phyloP scores from a whole-genome alignment of 805 yeast genomes.

The Wickerhamiella sergipiensis region DNA sequence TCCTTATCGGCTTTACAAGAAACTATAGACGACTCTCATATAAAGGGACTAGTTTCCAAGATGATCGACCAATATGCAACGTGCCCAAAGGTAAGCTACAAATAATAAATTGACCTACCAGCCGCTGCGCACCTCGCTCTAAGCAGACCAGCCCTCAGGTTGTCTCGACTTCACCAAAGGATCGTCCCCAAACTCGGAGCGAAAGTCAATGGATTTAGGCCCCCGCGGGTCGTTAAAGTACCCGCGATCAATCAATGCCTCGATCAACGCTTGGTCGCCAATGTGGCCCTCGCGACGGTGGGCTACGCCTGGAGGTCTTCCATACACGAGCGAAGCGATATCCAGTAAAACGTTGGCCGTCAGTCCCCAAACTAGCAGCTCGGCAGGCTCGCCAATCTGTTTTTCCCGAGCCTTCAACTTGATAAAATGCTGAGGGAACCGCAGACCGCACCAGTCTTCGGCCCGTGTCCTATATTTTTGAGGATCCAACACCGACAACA shows the following conservation, averaged over 20 bases:
- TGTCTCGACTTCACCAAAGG: not conserved
- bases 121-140: no score
- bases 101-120: no score
- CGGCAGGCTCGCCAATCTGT: slow-evolving; percentile 20
- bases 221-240: not conserved
- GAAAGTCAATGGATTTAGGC: not conserved
- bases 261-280: slow-evolving; percentile 22
- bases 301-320: slow-evolving; percentile 22
- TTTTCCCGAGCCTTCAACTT: slow-evolving; percentile 17
- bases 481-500: slow-evolving; percentile 16
- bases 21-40: no score
- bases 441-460: slow-evolving; percentile 24
- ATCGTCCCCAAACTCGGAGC: not conserved
- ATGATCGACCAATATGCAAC: no score
- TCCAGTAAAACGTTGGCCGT: slow-evolving; percentile 31
- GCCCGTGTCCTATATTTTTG: slow-evolving; percentile 15
- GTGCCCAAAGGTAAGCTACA: no score
- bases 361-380: slow-evolving; percentile 29
- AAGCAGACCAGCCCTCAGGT: not conserved
- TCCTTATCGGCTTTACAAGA: no score
- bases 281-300: slow-evolving; percentile 17
- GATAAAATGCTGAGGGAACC: slow-evolving; percentile 24
- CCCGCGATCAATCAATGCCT: slow-evolving; percentile 12
- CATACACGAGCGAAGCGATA: slow-evolving; percentile 25
- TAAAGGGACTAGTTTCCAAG: no score